phyloP scores from a whole-genome alignment of 768 basidiomycete species.

The Cyclocybe cylindracea region DNA sequence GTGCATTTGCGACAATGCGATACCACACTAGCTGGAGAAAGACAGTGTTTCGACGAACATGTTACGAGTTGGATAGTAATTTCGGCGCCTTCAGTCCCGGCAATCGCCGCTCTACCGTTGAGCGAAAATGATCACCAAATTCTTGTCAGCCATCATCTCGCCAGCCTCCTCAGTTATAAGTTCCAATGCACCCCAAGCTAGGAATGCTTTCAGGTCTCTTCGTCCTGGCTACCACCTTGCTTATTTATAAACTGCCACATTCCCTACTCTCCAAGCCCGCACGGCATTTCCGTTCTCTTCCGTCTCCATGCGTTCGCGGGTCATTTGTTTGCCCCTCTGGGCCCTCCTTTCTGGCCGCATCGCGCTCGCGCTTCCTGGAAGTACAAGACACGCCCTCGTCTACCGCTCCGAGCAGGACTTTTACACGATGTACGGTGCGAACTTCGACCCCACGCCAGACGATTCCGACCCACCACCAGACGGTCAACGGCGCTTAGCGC shows the following conservation, averaged over 20 bases:
- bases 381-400: background rate
- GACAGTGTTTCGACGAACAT: too few species aligned
- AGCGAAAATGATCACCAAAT: too few species aligned
- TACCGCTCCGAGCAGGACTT: background rate
- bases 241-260: background rate
- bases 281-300: slow-evolving; percentile 14
- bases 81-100: too few species aligned
- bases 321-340: background rate
- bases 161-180: slow-evolving; percentile 3
- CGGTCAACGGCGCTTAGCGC: slow-evolving; percentile 3
- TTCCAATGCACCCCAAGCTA: background rate
- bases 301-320: background rate
- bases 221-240: background rate
- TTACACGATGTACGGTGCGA: slow-evolving; percentile 11
- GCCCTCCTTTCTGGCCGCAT: background rate
- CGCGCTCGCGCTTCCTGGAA: slow-evolving; percentile 8
- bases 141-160: background rate
- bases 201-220: slow-evolving; percentile 9
- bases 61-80: too few species aligned
- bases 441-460: slow-evolving; percentile 8
- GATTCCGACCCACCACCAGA: background rate
- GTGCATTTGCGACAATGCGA: too few species aligned
- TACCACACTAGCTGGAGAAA: too few species aligned
- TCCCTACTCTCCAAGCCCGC: slow-evolving; percentile 13
- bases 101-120: too few species aligned